These are phyloP conservation scores for Dicorynia guianensis DNA, from an alignment of 306 rosid species.

Conservation along the genomic window DNA sequence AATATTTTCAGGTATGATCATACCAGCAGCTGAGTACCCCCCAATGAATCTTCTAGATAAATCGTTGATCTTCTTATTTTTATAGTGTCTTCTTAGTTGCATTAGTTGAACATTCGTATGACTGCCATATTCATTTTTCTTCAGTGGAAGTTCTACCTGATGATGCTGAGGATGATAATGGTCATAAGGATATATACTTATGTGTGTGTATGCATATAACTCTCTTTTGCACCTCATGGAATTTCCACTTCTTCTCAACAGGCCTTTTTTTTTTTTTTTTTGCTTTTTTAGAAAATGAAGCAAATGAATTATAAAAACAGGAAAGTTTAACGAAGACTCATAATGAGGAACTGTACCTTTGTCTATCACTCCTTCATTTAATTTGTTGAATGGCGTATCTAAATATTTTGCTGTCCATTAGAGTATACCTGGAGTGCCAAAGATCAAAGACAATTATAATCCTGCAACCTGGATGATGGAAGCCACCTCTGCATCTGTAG, in stretches of 20 bases:
- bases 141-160: background rate
- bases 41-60: constrained; percentile 21
- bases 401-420: constrained; percentile 45
- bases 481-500: constrained; percentile 62
- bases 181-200: background rate
- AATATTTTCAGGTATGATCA: constrained; percentile 72
- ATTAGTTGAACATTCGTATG: constrained; percentile 24
- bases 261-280: no score
- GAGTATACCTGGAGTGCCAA: constrained; percentile 68
- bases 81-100: constrained; percentile 17
- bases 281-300: no score
- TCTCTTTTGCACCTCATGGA: no score
- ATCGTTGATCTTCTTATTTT: constrained; percentile 32
- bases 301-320: no score
- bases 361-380: constrained; percentile 26
- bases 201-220: background rate
- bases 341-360: background rate
- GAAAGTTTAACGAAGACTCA: background rate
- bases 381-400: constrained; percentile 32
- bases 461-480: constrained; percentile 77
- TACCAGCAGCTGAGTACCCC: constrained; percentile 1
- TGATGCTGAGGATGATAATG: background rate
- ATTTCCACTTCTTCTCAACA: no score
- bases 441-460: constrained; percentile 60
- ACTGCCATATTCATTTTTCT: background rate